Evolutionary conservation across 352 stramenopile species (phyloP).

Genomic region (Blastocystis sp.): DNA sequence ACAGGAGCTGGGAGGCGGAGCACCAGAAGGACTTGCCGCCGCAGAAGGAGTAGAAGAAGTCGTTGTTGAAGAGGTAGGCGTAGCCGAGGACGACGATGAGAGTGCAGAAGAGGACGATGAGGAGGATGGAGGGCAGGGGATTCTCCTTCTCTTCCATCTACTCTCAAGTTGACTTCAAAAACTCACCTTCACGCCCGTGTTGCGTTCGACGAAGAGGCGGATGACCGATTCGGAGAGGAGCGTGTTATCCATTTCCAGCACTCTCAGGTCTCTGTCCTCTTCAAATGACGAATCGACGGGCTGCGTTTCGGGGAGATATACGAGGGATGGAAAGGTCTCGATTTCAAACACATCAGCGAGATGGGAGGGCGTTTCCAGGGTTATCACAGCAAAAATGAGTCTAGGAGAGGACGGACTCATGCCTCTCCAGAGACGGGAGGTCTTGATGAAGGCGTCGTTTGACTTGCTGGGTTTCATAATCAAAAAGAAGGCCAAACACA

Average conservation of each 20-base stretch:
- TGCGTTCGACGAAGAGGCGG: background rate
- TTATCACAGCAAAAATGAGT: background rate
- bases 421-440: background rate
- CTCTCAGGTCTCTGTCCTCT: background rate
- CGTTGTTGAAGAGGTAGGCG: slow-evolving; percentile 15
- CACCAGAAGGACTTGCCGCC: background rate
- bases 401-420: background rate
- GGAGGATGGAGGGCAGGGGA: background rate
- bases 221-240: background rate
- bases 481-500: background rate
- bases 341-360: slow-evolving; percentile 6
- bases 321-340: background rate
- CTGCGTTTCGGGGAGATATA: slow-evolving; percentile 61
- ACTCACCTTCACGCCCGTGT: slow-evolving; percentile 6
- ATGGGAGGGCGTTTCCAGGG: background rate
- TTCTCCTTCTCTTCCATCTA: background rate
- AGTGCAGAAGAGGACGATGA: background rate
- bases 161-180: background rate
- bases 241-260: background rate
- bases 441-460: slow-evolving; percentile 39
- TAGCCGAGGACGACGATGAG: slow-evolving; percentile 6
- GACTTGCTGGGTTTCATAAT: slow-evolving; percentile 12
- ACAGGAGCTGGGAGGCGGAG: background rate
- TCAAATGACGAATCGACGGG: slow-evolving; percentile 68
- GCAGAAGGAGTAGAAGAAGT: slow-evolving; percentile 2